phyloP scores from a whole-genome alignment of 2,329 filamentous ascomycete genomes.

The Fusarium xyrophilum region DNA sequence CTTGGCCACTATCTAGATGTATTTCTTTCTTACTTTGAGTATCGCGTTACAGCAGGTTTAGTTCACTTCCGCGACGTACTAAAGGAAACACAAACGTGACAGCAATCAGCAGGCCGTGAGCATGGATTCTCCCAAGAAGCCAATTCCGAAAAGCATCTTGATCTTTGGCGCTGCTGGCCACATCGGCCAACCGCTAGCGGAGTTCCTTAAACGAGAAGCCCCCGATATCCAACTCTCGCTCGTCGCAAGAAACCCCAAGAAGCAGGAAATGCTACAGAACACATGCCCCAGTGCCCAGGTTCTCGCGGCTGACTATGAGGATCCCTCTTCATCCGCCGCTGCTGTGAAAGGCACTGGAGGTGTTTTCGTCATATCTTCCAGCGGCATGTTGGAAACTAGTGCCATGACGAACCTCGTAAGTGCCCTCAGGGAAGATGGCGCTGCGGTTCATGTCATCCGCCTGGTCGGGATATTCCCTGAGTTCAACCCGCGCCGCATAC shows the following conservation, averaged over 20 bases:
- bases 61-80: accelerated
- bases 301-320: background rate
- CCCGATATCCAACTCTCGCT: accelerated
- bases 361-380: background rate
- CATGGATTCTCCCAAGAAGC: accelerated
- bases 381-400: background rate
- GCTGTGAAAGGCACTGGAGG: background rate
- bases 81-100: background rate
- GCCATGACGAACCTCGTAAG: background rate
- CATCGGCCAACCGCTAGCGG: background rate
- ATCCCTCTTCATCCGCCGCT: background rate
- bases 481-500: background rate
- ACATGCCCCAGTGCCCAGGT: background rate
- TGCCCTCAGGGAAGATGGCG: background rate
- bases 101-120: accelerated
- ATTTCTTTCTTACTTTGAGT: too few species aligned
- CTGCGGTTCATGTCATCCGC: background rate
- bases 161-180: background rate
- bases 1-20: too few species aligned
- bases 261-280: accelerated
- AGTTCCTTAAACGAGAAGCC: background rate
- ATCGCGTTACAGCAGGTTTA: background rate
- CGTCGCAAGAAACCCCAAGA: background rate
- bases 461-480: background rate
- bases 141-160: background rate